phyloP scores from a whole-genome alignment of 1,284 basidiomycete species.

The Trichosporon faecale region DNA sequence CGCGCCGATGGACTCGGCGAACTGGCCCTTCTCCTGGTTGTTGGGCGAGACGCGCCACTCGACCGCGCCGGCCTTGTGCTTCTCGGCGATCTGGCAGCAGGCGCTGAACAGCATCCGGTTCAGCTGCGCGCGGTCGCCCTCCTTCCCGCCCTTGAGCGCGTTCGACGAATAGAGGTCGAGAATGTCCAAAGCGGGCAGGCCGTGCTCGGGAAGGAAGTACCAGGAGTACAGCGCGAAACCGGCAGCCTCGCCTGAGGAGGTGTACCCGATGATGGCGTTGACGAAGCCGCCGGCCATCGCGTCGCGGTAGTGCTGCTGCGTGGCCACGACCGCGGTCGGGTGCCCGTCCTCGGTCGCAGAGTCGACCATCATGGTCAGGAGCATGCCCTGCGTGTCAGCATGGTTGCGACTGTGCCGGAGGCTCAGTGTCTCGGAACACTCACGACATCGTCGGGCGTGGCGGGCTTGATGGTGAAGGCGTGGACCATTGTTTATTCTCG shows the following conservation, averaged over 20 bases:
- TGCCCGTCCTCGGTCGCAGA: conserved; percentile 3
- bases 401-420: neutral
- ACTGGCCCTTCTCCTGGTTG: neutral
- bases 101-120: conserved; percentile 10
- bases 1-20: neutral
- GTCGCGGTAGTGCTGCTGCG: conserved; percentile 12
- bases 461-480: conserved; percentile 1
- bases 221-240: conserved; percentile 10
- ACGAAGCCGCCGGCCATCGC: conserved; percentile 5
- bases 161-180: conserved; percentile 8
- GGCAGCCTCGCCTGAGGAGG: neutral
- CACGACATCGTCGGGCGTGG: neutral
- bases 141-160: neutral
- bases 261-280: neutral
- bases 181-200: conserved; percentile 1
- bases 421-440: neutral
- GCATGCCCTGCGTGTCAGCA: neutral
- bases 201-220: conserved; percentile 4
- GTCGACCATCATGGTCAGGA: conserved; percentile 10
- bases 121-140: neutral
- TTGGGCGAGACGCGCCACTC: neutral
- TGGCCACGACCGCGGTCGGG: neutral
- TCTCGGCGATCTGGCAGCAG: conserved; percentile 5
- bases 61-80: neutral
- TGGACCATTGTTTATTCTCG: neutral